Evolutionary conservation across 352 stramenopile species (phyloP), one percentile per base, ranked within the genome.

Genomic region (Globisporangium cystogenes): DNA sequence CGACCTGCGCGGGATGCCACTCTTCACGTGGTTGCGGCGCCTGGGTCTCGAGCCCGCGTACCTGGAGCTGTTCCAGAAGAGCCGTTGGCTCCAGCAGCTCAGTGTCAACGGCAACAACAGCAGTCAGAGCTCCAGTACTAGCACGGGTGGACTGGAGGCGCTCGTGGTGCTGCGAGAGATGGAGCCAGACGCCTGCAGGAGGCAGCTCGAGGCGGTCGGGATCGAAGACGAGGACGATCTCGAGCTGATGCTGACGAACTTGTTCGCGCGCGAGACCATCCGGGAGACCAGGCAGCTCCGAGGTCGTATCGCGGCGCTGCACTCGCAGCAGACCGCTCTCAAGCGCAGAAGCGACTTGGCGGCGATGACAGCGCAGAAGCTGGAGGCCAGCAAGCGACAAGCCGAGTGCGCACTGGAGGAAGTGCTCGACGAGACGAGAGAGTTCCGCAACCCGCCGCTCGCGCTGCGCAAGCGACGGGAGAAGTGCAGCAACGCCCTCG

Each of bases 381-480:
- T 59, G 6, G 48, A 72, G 39, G 31, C 43, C 35, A 11, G 29
- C 12, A 49, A 60, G 27, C 51, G 67, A 20, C 55, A 74, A 6
- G 48, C 51, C 11, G 59, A 69, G 16, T 46, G 58, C 16, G 49
- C 49, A 0, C 64, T 90, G 8, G 65, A 86, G 24, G 59, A 68
- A 6, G 53, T 80, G 1, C 41, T 84, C 27, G 51, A 60, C 18
- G 79, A 90, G 44, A 67, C 66, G 1, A 54, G 59, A 40, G 80
- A 87, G n/a, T 90, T 90, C 33, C 73, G 77, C 0, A 68, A 84
- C 47, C 75, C 76, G 8, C 80, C 80, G 7, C 72, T 73, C 48
- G 76, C 71, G 16, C 49, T 90, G 26, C 62, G 70, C 0, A 60
- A 64, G 12, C 68, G 65, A 41, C 66, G 72, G 21, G 58, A 71